phyloP scores from a whole-genome alignment of 495 filamentous ascomycete species.

The Usnea hakonensis region DNA sequence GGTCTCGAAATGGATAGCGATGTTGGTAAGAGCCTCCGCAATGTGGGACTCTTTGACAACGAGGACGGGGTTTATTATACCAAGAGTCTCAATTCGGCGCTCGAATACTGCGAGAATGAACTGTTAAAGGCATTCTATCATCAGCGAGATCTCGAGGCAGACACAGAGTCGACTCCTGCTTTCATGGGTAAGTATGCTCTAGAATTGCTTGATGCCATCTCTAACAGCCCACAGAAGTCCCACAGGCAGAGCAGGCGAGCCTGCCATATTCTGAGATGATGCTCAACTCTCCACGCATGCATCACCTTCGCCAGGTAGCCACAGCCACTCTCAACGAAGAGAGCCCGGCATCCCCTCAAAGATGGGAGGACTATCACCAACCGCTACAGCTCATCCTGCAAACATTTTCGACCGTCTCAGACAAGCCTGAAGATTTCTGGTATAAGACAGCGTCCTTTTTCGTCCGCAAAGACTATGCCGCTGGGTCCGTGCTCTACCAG shows the following conservation, averaged over 20 bases:
- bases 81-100: conserved; percentile 81
- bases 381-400: conserved; percentile 87
- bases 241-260: conserved; percentile 17
- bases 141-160: conserved; percentile 25
- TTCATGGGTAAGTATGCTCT: conserved; percentile 15
- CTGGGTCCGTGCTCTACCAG: conserved; percentile 67
- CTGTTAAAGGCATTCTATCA: conserved; percentile 79
- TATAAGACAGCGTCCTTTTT: conserved; percentile 70
- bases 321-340: conserved; percentile 60
- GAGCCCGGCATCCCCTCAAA: conserved; percentile 41
- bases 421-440: conserved; percentile 92
- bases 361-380: conserved; percentile 79
- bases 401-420: conserved; percentile 70
- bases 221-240: conserved; percentile 20
- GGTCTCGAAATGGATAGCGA: conserved; percentile 66
- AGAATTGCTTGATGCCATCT: neutral
- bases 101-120: conserved; percentile 93
- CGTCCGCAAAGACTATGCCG: conserved; percentile 50
- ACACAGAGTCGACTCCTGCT: conserved; percentile 15
- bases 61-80: conserved; percentile 66
- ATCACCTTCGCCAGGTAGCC: conserved; percentile 70
- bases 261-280: conserved; percentile 37
- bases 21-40: conserved; percentile 67
- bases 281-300: conserved; percentile 69
- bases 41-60: conserved; percentile 67